phyloP scores from a whole-genome alignment of 768 basidiomycete genomes.

The Crassisporium funariophilum region DNA sequence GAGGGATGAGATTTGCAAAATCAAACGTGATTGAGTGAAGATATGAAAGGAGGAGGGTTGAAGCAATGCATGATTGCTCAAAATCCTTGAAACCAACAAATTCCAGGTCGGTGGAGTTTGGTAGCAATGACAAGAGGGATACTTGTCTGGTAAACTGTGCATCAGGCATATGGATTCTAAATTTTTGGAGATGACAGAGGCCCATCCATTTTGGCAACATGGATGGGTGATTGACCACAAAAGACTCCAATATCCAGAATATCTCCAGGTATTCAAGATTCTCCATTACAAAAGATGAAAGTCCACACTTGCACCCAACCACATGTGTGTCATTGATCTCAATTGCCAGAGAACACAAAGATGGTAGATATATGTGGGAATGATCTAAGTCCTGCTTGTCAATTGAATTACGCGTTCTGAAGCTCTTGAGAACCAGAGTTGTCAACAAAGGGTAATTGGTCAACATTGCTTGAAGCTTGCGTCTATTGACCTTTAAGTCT shows the following conservation, averaged over 20 bases:
- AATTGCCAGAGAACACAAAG: conserved; percentile 26
- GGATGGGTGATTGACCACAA: conserved; percentile 6
- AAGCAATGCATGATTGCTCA: conserved; percentile 2
- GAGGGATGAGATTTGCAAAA: background rate
- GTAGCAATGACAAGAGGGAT: conserved; percentile 13
- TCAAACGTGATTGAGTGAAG: conserved; percentile 15
- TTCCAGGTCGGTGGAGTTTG: conserved; percentile 10
- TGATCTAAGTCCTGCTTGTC: no score
- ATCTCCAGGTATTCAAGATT: conserved; percentile 37
- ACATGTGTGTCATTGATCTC: conserved; percentile 16
- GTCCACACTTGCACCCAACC: conserved; percentile 19
- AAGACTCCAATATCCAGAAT: no score
- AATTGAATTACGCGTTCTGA: conserved; percentile 5
- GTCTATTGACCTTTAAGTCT: conserved; percentile 10
- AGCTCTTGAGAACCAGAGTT: conserved; percentile 15
- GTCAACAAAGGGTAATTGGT: conserved; percentile 16
- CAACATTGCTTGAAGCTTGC: conserved; percentile 18
- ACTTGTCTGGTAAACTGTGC: conserved; percentile 7
- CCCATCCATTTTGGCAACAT: conserved; percentile 12
- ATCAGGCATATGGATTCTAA: conserved; percentile 11
- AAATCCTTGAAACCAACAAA: conserved; percentile 8
- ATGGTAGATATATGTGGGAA: conserved; percentile 19
- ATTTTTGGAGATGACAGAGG: conserved; percentile 8
- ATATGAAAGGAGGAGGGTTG: conserved; percentile 12
- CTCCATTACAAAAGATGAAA: conserved; percentile 22